Percentiles rank a stretch among this genome's conserved stretches.
These are phyloP conservation scores for Kregervanrija delftensis DNA, from an alignment of 805 yeast genomes.

Conservation along the genomic window DNA sequence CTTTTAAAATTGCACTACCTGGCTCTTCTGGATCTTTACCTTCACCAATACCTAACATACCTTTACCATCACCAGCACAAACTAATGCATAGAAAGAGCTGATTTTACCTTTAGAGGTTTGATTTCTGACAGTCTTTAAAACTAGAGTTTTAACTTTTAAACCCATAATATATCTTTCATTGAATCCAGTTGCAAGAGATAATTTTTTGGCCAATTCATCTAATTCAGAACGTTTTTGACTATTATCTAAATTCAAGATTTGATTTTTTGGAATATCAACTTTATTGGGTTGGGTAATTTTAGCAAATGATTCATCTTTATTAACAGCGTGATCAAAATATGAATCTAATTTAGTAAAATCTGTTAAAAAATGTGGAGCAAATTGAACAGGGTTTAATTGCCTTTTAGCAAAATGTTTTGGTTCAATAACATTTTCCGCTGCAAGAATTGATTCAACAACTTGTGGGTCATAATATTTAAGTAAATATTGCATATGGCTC, in stretches of 20 bases:
- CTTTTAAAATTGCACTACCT: conserved; percentile 69
- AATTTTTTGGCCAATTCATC: conserved; percentile 44
- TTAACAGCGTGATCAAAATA: conserved; percentile 58
- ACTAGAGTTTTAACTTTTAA: conserved; percentile 61
- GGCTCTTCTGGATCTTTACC: conserved; percentile 82
- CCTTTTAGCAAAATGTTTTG: conserved; percentile 47
- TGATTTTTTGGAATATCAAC: conserved; percentile 19
- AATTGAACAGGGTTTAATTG: conserved; percentile 42
- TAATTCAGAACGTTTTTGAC: conserved; percentile 19
- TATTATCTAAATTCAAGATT: conserved; percentile 15
- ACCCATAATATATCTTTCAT: conserved; percentile 50
- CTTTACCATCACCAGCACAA: conserved; percentile 87
- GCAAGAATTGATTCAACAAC: conserved; percentile 73
- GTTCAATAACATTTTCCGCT: conserved; percentile 70
- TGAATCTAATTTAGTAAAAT: conserved; percentile 63
- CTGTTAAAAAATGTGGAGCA: conserved; percentile 67
- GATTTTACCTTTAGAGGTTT: conserved; percentile 88
- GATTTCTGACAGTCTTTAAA: conserved; percentile 78
- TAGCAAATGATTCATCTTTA: conserved; percentile 16
- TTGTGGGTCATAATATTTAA: conserved; percentile 76
- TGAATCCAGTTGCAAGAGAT: conserved; percentile 59
- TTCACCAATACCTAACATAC: conserved; percentile 92
- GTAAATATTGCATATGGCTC: conserved; percentile 47
- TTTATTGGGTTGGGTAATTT: conserved; percentile 20
- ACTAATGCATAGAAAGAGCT: conserved; percentile 76